Conservation (phyloP, 192 early-diverging fungal genomes). For the Gonapodya prolifera region DNA sequence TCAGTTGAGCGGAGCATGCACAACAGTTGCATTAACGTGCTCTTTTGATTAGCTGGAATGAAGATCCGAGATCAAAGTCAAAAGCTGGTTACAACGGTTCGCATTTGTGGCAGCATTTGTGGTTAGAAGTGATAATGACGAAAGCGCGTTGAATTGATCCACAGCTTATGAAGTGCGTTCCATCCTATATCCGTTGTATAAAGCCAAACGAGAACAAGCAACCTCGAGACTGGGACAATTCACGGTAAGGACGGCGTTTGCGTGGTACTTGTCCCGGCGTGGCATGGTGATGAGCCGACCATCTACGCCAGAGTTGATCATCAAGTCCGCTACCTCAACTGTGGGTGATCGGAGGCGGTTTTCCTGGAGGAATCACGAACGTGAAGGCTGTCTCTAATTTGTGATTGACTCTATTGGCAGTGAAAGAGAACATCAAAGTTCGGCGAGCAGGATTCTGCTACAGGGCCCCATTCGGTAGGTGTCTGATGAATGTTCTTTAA, state of each 20-base stretch:
- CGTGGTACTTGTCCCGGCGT: background rate
- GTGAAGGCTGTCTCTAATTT: background rate
- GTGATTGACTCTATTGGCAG: background rate
- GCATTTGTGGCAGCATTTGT: background rate
- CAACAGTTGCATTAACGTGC: background rate
- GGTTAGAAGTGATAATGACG: no score
- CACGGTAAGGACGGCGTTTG: slow-evolving; percentile 22
- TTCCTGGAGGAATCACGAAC: slow-evolving; percentile 30
- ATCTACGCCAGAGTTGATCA: slow-evolving; percentile 61
- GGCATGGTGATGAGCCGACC: background rate
- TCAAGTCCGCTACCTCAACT: slow-evolving; percentile 92
- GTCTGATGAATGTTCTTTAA: background rate
- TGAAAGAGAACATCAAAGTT: slow-evolving; percentile 91
- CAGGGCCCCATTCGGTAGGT: slow-evolving; percentile 64
- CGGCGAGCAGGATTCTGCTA: slow-evolving; percentile 97
- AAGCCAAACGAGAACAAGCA: slow-evolving; percentile 96
- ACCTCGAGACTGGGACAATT: slow-evolving; percentile 77
- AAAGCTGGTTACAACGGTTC: slow-evolving; percentile 68
- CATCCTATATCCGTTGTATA: slow-evolving; percentile 87
- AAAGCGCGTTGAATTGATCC: background rate
- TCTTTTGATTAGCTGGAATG: slow-evolving; percentile 48
- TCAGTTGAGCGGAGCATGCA: background rate
- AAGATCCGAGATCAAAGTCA: slow-evolving; percentile 82
- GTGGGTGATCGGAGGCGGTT: background rate
- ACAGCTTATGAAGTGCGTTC: slow-evolving; percentile 79